These are phyloP conservation scores for Talaromyces albobiverticillius DNA, from an alignment of 2,329 filamentous ascomycete species.

Conservation along the genomic window DNA sequence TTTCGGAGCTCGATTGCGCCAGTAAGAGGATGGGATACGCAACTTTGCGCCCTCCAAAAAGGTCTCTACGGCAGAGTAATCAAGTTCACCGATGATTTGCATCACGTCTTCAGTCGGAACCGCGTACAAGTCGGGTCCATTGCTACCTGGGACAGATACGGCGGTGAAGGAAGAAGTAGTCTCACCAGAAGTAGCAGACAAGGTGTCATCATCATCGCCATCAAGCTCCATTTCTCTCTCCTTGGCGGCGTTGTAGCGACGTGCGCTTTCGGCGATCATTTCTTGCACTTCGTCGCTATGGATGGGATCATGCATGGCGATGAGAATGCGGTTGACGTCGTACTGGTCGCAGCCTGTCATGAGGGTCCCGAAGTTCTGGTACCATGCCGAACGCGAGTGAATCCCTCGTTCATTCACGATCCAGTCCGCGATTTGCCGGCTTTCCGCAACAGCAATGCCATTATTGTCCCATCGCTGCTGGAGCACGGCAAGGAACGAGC, in stretches of 20 bases:
- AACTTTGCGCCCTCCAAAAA: slow-evolving; percentile 1
- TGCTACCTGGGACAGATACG: not conserved
- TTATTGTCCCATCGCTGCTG: not conserved
- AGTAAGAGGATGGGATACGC: slow-evolving; percentile 3
- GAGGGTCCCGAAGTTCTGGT: not conserved
- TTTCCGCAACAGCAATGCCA: not conserved
- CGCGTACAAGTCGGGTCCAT: not conserved
- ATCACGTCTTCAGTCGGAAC: not conserved
- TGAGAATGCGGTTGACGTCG: slow-evolving; percentile 2
- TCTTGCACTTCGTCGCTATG: slow-evolving; percentile 8
- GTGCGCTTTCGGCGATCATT: slow-evolving; percentile 10
- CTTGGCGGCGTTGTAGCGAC: not conserved
- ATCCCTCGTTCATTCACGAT: slow-evolving; percentile 6
- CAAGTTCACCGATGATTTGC: slow-evolving; percentile 1
- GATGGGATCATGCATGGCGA: slow-evolving; percentile 7
- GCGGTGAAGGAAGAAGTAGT: not conserved
- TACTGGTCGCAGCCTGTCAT: not conserved
- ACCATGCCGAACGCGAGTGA: too few species aligned
- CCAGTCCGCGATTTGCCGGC: slow-evolving; percentile 1
- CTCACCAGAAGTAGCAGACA: too few species aligned
- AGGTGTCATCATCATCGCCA: not conserved
- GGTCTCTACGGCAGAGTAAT: slow-evolving; percentile 7
- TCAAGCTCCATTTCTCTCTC: not conserved
- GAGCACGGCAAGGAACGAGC: not conserved
- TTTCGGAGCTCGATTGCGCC: slow-evolving; percentile 5